Evolutionary conservation across 768 basidiomycete genomes (phyloP).

Genomic region (Pulveroboletus sp.): DNA sequence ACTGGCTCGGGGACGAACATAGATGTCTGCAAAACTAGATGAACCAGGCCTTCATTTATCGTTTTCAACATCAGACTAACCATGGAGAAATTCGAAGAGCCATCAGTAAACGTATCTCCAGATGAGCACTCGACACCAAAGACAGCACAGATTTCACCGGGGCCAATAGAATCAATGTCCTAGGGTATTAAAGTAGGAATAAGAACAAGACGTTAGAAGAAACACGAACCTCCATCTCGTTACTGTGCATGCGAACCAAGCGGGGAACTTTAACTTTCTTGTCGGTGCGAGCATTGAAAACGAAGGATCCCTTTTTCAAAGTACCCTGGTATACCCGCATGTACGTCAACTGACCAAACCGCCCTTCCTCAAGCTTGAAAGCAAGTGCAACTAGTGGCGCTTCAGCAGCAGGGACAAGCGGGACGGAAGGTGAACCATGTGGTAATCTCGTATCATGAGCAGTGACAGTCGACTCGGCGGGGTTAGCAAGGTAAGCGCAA

Average conservation of each 20-base stretch:
- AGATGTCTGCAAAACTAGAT: slow-evolving; percentile 60
- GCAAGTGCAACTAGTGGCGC: slow-evolving; percentile 92
- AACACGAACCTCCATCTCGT: slow-evolving; percentile 90
- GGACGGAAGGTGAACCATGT: slow-evolving; percentile 61
- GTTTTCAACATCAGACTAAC: slow-evolving; percentile 40
- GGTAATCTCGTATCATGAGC: slow-evolving; percentile 83
- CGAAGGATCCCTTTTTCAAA: slow-evolving; percentile 78
- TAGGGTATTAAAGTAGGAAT: slow-evolving; percentile 30
- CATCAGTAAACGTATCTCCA: slow-evolving; percentile 97
- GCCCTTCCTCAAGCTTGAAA: slow-evolving; percentile 97
- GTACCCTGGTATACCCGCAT: slow-evolving; percentile 98
- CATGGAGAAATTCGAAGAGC: slow-evolving; percentile 89
- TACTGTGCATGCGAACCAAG: slow-evolving; percentile 95
- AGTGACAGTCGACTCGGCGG: slow-evolving; percentile 70
- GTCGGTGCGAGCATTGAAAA: slow-evolving; percentile 91
- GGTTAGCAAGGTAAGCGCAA: slow-evolving; percentile 91
- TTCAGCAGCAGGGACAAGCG: slow-evolving; percentile 76
- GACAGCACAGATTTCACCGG: slow-evolving; percentile 98
- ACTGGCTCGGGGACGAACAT: slow-evolving; percentile 99
- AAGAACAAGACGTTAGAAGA: background rate
- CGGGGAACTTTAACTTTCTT: slow-evolving; percentile 97
- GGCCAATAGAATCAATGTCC: slow-evolving; percentile 92
- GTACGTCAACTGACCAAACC: slow-evolving; percentile 96
- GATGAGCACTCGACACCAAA: slow-evolving; percentile 98
- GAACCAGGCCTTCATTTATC: background rate